Evolutionary conservation across 2,329 filamentous ascomycete species (phyloP), one percentile per base, ranked within the genome.

Genomic region (Apiospora marii): DNA sequence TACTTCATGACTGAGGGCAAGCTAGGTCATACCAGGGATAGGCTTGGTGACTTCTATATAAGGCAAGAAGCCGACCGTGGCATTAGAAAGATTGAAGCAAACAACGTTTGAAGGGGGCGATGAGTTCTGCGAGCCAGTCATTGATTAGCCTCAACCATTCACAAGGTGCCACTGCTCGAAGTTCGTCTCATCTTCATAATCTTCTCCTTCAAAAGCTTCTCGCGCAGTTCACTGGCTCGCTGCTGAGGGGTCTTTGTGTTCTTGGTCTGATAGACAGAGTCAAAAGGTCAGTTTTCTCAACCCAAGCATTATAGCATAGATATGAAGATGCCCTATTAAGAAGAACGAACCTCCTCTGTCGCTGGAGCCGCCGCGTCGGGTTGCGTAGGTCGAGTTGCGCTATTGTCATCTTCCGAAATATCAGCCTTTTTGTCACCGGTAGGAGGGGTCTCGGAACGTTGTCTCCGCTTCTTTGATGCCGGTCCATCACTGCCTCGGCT

Each of bases 401-500:
- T 85, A 79, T 83, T 81, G 82, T 85, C 81, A 83, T 84, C 82
- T 82, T 84, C 83, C 79, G 82, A 85, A 87, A 82, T 82, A 89
- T 91, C 89, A 90, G 86, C 87, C 80, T 85, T 86, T 82, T 83
- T 88, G 81, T 85, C 81, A 83, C 83, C 85, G 79, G 81, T 80
- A 80, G 83, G 84, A 81, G 85, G 84, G 79, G 87, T 87, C 79
- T 84, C 84, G 75, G 87, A 87, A 75, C 88, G 89, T 75, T 83
- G 84, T 79, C 85, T 88, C 77, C 84, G 84, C 80, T 86, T 86
- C 80, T 86, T 86, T 75, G 84, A 85, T 74, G 82, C 82, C 74
- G 77, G 81, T 74, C 72, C 71, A 72, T 74, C 74, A 74, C 75
- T 78, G 72, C 34, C 58, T 64, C 58, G 22, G 67, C 70, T 75